Evolutionary conservation across 2,329 filamentous ascomycete genomes (phyloP).

Genomic region (Colletotrichum simmondsii): DNA sequence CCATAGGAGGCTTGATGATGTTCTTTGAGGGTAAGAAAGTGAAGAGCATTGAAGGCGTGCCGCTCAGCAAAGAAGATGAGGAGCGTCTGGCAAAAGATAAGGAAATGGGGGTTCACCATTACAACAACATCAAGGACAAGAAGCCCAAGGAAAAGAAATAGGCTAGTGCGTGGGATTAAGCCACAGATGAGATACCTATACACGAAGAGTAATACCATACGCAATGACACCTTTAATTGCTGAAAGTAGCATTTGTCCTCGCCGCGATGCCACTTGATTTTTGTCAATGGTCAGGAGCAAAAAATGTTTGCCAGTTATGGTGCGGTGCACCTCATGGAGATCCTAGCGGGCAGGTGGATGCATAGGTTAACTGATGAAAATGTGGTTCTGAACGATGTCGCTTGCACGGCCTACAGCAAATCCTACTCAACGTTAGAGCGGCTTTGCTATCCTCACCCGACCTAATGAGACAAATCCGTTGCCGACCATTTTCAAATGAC

Average conservation of each 20-base stretch:
- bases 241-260: not conserved
- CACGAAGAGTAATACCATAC: not conserved
- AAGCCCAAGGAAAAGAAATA: conserved; percentile 56
- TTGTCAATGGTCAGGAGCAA: not conserved
- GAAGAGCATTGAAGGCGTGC: conserved; percentile 78
- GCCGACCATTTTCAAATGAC: too few relatives aligned
- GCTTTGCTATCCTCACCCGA: too few relatives aligned
- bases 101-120: conserved; percentile 67
- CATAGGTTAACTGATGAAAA: not conserved
- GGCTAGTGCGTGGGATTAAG: conserved; percentile 25
- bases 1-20: conserved; percentile 74
- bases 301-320: not conserved
- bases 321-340: not conserved
- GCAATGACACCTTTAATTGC: not conserved
- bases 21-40: conserved; percentile 78
- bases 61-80: conserved; percentile 66
- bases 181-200: not conserved
- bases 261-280: not conserved
- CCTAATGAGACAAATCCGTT: too few relatives aligned
- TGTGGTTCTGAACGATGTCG: not conserved
- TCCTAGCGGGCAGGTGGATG: not conserved
- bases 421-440: too few relatives aligned
- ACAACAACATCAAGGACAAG: conserved; percentile 66
- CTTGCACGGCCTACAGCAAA: not conserved
- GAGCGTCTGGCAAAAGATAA: conserved; percentile 62